Percentiles rank a stretch among this genome's conserved stretches.
These are phyloP conservation scores for Plectosphaerella cucumerina DNA, from an alignment of 2,329 filamentous ascomycete species.

Conservation along the genomic window DNA sequence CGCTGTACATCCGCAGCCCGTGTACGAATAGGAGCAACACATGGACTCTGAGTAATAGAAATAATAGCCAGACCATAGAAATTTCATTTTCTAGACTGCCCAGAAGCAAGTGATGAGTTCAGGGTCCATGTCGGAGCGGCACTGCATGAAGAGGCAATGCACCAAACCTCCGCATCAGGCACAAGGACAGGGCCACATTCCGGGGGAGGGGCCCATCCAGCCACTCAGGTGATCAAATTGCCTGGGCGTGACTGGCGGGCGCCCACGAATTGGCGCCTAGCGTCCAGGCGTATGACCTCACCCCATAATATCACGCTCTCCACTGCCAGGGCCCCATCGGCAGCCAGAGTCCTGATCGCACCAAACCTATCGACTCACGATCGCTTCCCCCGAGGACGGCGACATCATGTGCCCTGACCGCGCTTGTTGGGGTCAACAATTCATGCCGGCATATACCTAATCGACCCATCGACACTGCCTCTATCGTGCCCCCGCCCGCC, in stretches of 20 bases:
- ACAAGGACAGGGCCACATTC: background rate
- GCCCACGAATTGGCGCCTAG: too few species aligned
- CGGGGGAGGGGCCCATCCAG: background rate
- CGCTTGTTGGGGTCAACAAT: too few species aligned
- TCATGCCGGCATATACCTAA: too few species aligned
- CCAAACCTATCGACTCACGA: background rate
- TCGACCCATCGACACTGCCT: too few species aligned
- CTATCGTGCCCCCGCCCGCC: too few species aligned
- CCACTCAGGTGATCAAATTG: slow-evolving; percentile 1
- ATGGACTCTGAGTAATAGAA: background rate
- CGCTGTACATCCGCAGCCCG: too few species aligned
- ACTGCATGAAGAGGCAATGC: too few species aligned
- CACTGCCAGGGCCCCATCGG: background rate
- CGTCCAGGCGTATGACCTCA: slow-evolving; percentile 1
- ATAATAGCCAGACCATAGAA: background rate
- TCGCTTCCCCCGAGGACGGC: background rate
- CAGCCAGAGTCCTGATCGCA: background rate
- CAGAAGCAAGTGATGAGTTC: too few species aligned
- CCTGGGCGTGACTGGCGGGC: background rate
- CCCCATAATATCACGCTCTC: background rate
- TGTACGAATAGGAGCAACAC: background rate
- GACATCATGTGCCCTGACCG: background rate
- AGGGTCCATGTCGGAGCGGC: too few species aligned
- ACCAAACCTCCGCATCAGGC: too few species aligned
- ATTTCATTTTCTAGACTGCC: background rate